Base-by-base conservation (phyloP, 2,329 filamentous ascomycete species). In the Pseudonectria buxi region DNA sequence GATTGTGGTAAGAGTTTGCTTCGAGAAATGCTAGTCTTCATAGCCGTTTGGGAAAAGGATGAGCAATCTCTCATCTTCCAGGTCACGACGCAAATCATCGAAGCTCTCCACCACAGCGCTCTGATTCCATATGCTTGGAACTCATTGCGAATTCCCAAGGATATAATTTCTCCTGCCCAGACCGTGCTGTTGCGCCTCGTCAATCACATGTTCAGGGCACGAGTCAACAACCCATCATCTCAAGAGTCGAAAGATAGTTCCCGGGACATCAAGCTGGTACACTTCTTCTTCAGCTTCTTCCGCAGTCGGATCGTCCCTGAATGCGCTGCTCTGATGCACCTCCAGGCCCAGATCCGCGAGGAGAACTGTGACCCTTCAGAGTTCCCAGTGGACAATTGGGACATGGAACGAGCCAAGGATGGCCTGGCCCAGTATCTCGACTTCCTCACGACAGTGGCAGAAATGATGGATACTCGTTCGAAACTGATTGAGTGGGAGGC, bases 361-460 rank as follows among this genome's bases (percentile, higher is more conserved):
- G 80, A 82, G 24, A 72, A 80, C 37, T 78, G 82, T 12, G 76
- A 90, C 41, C 80, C 86, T 0, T 79, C 86, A 43, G 89, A 95
- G 53, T 96, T 95, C 51, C 90, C 90, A 0, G 80, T 95, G 2
- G 94, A 96, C 51, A 75, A 88, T 30, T 96, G 90, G 90, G 90
- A 96, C 53, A 94, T 96, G 83, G 90, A 96, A 58, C 79, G 90
- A 11, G 90, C 94, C 39, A 95, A 94, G 58, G 90, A 96, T 54
- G 90, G 90, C 1, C 78, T 96, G 1, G 87, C 89, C 33, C 89
- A 95, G 59, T 95, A 94, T 55, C 76, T 96, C 2, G 89, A 95
- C 50, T 94, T 96, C 57, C 83, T 95, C 35, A 87, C 84, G 12
- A 89, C 92, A 0, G 76, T 95, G 18, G 88, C 86, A 1, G 89